Percentiles rank a stretch among this genome's conserved stretches.
These are phyloP conservation scores for Neonectria magnoliae DNA, from an alignment of 2,329 filamentous ascomycete species.

Conservation along the genomic window DNA sequence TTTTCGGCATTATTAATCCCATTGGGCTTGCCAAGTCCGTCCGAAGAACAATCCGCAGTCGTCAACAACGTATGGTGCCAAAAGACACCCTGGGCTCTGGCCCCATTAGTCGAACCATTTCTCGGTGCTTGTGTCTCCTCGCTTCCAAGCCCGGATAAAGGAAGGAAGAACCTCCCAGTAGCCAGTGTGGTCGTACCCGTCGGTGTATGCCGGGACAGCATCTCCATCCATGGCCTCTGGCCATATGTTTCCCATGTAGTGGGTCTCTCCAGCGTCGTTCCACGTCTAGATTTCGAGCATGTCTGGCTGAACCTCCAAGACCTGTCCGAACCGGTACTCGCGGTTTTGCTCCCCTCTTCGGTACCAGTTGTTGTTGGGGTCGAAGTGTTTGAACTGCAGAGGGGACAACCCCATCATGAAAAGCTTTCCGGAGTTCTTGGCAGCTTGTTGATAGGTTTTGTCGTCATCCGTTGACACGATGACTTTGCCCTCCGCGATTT, in stretches of 20 bases:
- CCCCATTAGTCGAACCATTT: slow-evolving; percentile 2
- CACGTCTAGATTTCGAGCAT: slow-evolving; percentile 24
- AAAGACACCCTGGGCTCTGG: slow-evolving; percentile 10
- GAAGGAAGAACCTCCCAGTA: slow-evolving; percentile 17
- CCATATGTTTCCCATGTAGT: slow-evolving; percentile 32
- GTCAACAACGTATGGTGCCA: slow-evolving; percentile 18
- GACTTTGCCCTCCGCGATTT: slow-evolving; percentile 8
- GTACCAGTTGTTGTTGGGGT: slow-evolving; percentile 14
- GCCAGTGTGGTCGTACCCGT: slow-evolving; percentile 12
- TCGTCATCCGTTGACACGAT: slow-evolving; percentile 6
- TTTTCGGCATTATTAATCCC: slow-evolving; percentile 8
- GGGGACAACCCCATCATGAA: slow-evolving; percentile 27
- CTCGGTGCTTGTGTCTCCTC: slow-evolving; percentile 1
- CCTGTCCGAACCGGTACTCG: slow-evolving; percentile 18
- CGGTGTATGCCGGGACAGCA: slow-evolving; percentile 7
- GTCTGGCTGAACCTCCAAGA: slow-evolving; percentile 14
- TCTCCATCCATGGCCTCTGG: slow-evolving; percentile 10
- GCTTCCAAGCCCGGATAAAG: slow-evolving; percentile 17
- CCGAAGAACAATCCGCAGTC: slow-evolving; percentile 7
- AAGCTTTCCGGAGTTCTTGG: slow-evolving; percentile 12
- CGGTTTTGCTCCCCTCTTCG: slow-evolving; percentile 20
- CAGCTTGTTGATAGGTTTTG: slow-evolving; percentile 16
- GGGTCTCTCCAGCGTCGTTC: slow-evolving; percentile 37
- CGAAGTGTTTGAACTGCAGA: slow-evolving; percentile 22
- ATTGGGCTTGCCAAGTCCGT: slow-evolving; percentile 6